Percentiles rank a stretch among this genome's conserved stretches.
Evolutionary conservation across 2,329 filamentous ascomycete genomes (phyloP).

Genomic region (Exophiala alcalophila): DNA sequence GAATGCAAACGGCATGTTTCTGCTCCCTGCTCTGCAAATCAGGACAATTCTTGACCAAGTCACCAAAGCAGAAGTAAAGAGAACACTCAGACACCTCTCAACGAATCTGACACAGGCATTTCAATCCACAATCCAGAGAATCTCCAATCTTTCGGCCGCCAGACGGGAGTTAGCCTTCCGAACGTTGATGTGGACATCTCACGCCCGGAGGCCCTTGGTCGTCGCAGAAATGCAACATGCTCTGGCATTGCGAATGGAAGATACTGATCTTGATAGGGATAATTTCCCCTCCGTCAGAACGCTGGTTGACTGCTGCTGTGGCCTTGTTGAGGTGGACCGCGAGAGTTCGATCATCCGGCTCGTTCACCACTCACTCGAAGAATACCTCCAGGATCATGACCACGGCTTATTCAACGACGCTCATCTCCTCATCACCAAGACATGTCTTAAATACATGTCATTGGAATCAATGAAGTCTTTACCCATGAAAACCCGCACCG

Average conservation of each 20-base stretch:
- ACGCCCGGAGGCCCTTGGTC: conserved; percentile 32
- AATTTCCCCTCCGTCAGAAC: conserved; percentile 29
- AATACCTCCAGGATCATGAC: conserved; percentile 35
- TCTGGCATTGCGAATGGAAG: conserved; percentile 31
- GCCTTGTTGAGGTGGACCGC: conserved; percentile 36
- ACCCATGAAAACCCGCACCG: conserved; percentile 11
- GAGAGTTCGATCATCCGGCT: conserved; percentile 34
- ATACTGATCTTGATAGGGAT: conserved; percentile 31
- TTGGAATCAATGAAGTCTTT: conserved; percentile 17
- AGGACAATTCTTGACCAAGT: conserved; percentile 32
- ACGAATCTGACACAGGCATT: conserved; percentile 32
- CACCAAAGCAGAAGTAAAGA: conserved; percentile 33
- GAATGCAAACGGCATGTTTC: conserved; percentile 33
- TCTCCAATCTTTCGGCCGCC: conserved; percentile 28
- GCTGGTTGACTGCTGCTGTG: conserved; percentile 34
- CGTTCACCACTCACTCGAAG: conserved; percentile 37
- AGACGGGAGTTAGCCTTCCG: conserved; percentile 31
- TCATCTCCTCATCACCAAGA: conserved; percentile 31
- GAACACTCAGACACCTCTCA: conserved; percentile 30
- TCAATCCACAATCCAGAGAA: conserved; percentile 32
- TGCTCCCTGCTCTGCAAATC: conserved; percentile 36
- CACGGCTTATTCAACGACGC: conserved; percentile 35
- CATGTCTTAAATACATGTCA: conserved; percentile 26
- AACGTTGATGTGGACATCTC: conserved; percentile 34
- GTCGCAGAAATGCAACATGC: conserved; percentile 34